phyloP scores from a whole-genome alignment of 495 filamentous ascomycete genomes.

The Podospora anserina region DNA sequence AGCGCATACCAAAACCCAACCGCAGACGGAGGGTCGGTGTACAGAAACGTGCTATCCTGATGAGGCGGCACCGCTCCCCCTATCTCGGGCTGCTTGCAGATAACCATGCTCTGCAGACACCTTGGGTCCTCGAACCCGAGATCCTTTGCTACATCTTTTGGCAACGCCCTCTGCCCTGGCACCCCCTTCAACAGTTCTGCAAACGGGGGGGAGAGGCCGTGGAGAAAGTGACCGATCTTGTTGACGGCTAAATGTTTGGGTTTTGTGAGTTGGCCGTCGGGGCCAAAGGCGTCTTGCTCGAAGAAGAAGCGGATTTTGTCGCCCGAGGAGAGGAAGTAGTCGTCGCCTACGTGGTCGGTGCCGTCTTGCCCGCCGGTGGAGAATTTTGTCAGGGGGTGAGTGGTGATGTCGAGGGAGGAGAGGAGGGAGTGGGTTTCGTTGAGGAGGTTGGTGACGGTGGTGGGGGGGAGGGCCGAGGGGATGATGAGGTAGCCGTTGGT shows the following conservation, averaged over 20 bases:
- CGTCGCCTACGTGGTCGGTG: constrained; percentile 78
- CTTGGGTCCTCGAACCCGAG: constrained; percentile 72
- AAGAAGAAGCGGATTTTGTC: constrained; percentile 98
- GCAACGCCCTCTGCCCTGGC: constrained; percentile 41
- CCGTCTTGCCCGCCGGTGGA: constrained; percentile 67
- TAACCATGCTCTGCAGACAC: constrained; percentile 88
- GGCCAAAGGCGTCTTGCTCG: constrained; percentile 77
- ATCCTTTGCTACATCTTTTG: constrained; percentile 62
- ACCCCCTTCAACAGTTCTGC: constrained; percentile 51
- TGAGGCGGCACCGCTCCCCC: constrained; percentile 84
- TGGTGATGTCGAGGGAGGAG: constrained; percentile 65
- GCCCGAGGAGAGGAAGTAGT: constrained; percentile 85
- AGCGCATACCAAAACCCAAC: constrained; percentile 96
- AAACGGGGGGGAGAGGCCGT: constrained; percentile 71
- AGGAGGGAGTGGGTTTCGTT: constrained; percentile 71
- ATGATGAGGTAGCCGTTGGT: constrained; percentile 88
- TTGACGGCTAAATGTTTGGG: constrained; percentile 84
- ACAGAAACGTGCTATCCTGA: constrained; percentile 89
- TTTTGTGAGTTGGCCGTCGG: constrained; percentile 57
- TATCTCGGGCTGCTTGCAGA: constrained; percentile 96
- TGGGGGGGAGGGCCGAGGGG: constrained; percentile 65
- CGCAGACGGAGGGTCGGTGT: constrained; percentile 84
- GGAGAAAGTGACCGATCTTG: constrained; percentile 93
- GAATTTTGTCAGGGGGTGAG: constrained; percentile 92
- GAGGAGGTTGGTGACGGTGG: constrained; percentile 66